Percentiles rank a stretch among this genome's conserved stretches.
These are phyloP conservation scores for Candida silvicultrix DNA, from an alignment of 805 yeast species.

Conservation along the genomic window DNA sequence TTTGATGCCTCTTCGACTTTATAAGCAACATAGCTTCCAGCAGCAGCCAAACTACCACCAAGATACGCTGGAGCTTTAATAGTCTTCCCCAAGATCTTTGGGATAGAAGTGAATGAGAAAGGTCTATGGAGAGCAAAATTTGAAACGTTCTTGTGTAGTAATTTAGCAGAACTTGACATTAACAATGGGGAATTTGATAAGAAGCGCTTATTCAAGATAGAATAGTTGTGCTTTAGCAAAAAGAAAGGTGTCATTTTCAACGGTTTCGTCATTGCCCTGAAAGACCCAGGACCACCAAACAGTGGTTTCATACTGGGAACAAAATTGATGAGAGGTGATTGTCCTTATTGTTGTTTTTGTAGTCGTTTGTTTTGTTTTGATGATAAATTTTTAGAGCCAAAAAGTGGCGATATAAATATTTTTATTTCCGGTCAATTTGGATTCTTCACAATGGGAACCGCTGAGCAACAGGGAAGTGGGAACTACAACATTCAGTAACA, in stretches of 20 bases:
- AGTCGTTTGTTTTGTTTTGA: neutral
- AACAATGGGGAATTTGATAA: constrained; percentile 6
- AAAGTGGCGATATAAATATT: neutral
- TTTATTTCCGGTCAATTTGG: neutral
- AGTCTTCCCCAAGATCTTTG: constrained; percentile 48
- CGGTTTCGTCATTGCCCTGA: neutral
- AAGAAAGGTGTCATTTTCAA: neutral
- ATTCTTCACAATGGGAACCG: no score
- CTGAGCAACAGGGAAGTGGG: no score
- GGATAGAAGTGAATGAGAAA: constrained; percentile 29
- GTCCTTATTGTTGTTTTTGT: neutral
- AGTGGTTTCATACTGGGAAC: neutral
- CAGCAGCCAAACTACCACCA: constrained; percentile 92
- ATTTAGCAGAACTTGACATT: constrained; percentile 1
- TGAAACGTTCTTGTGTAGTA: neutral
- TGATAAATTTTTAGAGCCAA: no score
- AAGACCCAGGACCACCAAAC: neutral
- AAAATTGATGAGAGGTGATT: neutral
- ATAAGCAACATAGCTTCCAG: constrained; percentile 87
- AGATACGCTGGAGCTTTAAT: constrained; percentile 70
- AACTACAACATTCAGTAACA: no score
- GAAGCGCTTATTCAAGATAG: constrained; percentile 3
- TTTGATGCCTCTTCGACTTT: constrained; percentile 83
- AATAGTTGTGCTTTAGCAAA: constrained; percentile 1
- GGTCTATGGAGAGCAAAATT: constrained; percentile 2